Evolutionary conservation across 345 rosid species (phyloP), one percentile per base, ranked within the genome.

Genomic region (Atalantia buxifolia): DNA sequence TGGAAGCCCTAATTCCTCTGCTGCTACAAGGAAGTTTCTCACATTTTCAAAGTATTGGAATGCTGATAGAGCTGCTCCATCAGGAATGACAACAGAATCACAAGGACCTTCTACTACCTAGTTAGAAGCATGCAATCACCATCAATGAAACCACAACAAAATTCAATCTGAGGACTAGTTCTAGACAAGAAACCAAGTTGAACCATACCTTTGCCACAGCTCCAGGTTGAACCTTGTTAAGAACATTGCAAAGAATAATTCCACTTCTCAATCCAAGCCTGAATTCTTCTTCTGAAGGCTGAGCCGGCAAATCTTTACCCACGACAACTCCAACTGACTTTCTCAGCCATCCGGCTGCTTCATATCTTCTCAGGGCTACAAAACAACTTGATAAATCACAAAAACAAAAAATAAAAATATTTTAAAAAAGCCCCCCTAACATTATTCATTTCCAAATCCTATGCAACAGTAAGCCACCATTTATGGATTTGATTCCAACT

Each of bases 31-130:
- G 80, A 92, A 93, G 77, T 93, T 93, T 85, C 98, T 86, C 73
- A 93, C 93, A 76, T 93, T 93, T 84, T 93, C 98, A 77, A 93
- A 93, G 84, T 93, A 92, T 82, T 93, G 98, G 82, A 86, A 93
- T 40, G 94, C 98, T 3, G 98, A 90, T 80, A 93, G 82, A 30
- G 98, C 94, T 0, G 98, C 98, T 79, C 98, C 98, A 80, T 93
- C 94, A 3, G 96, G 91, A 38, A 93, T 87, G 60, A 85, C 86
- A 75, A 83, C 77, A 69, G 92, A 91, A 82, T 93, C 98, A 13
- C 50, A 12, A 74, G 98, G 93, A 81, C 93, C 86, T 86, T 92
- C 98, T 74, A 93, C 96, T 30, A 93, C 93, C 98, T 45, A 45
- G 5, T 12, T 91, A 72, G 76, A 65, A 76, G 24, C 72, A 74